These are phyloP conservation scores for Talaromyces sp. DNA, from an alignment of 2,329 filamentous ascomycete species.

Conservation along the genomic window DNA sequence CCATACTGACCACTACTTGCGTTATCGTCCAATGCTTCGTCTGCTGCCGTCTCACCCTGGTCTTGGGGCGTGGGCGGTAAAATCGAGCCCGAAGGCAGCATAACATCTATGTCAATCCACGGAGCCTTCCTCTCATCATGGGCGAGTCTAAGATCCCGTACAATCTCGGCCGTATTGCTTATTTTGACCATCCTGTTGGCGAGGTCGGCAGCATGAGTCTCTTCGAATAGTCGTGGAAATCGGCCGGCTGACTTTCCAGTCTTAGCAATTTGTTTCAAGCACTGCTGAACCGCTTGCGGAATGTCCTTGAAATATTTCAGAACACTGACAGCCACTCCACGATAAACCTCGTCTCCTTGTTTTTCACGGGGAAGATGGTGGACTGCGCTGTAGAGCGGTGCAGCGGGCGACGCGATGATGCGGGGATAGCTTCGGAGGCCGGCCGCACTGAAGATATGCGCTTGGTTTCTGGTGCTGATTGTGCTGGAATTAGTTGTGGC, in stretches of 20 bases:
- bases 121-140: constrained; percentile 77
- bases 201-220: constrained; percentile 88
- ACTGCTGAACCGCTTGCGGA: constrained; percentile 68
- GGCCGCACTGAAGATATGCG: constrained; percentile 85
- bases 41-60: constrained; percentile 54
- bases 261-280: constrained; percentile 57
- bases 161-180: constrained; percentile 70
- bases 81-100: constrained; percentile 75
- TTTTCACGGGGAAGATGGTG: constrained; percentile 86
- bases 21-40: constrained; percentile 28
- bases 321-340: constrained; percentile 85
- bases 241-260: constrained; percentile 57
- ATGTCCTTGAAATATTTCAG: constrained; percentile 93
- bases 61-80: constrained; percentile 60
- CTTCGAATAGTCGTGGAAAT: constrained; percentile 71
- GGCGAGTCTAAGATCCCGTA: constrained; percentile 69
- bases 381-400: constrained; percentile 85
- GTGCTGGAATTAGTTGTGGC: constrained; percentile 81
- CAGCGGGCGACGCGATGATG: constrained; percentile 88
- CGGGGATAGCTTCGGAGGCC: constrained; percentile 87
- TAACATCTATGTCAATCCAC: constrained; percentile 82
- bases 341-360: constrained; percentile 90
- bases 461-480: constrained; percentile 89
- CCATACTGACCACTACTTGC: constrained; percentile 59
- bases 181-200: constrained; percentile 80